Conservation (phyloP, 176 grass and related monocot genomes). For the Oryza meridionalis region DNA sequence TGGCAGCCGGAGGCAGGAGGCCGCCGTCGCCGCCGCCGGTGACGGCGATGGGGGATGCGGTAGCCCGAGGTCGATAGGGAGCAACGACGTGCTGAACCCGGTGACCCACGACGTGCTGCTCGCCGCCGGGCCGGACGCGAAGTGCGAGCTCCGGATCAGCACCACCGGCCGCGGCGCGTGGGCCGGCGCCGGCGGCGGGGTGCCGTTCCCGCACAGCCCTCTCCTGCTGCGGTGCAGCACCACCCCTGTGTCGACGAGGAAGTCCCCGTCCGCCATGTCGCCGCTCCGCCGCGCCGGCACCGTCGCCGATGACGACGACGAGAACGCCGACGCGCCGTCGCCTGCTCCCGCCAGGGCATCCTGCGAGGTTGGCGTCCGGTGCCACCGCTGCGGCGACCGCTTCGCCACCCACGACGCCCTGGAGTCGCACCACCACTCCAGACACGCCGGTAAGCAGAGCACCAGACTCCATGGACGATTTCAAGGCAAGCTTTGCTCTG, state of each 20-base stretch:
- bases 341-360: conserved; percentile 32
- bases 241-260: conserved; percentile 41
- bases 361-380: conserved; percentile 36
- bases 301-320: background rate
- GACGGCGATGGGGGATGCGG: background rate
- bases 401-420: conserved; percentile 50
- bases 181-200: conserved; percentile 20
- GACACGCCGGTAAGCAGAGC: conserved; percentile 60
- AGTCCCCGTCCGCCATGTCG: conserved; percentile 24
- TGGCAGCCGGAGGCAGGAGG: conserved; percentile 11
- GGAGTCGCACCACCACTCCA: conserved; percentile 70
- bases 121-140: conserved; percentile 8
- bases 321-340: background rate
- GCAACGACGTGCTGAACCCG: conserved; percentile 42
- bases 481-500: background rate
- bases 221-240: conserved; percentile 49
- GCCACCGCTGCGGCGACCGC: conserved; percentile 56
- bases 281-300: conserved; percentile 20
- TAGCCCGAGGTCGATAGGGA: conserved; percentile 57
- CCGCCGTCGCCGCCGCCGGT: background rate
- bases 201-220: conserved; percentile 49
- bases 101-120: conserved; percentile 60
- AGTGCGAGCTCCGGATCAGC: conserved; percentile 31
- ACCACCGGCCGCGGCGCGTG: conserved; percentile 33
- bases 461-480: background rate